Evolutionary conservation across 2,329 filamentous ascomycete species (phyloP), one percentile per base, ranked within the genome.

Genomic region (Xylaria arbuscula): DNA sequence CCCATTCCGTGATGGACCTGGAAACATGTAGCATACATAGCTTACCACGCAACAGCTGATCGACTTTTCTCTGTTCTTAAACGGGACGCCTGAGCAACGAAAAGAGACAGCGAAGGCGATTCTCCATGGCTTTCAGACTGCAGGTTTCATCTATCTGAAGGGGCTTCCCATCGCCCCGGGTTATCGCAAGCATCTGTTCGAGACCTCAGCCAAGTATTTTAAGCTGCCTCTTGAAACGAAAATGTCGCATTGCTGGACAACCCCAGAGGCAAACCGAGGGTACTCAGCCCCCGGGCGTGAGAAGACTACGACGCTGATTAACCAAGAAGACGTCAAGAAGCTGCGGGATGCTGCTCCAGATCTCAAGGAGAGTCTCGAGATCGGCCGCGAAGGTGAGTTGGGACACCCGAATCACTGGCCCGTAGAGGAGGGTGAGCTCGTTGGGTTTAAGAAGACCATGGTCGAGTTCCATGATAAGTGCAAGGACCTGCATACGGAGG

Each of bases 111-210:
- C 93, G 24, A 81, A 88, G 62, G 88, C 91, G 48, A 90, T 97
- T 73, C 89, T 95, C 13, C 78, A 89, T 62, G 94, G 93, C 50
- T 97, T 98, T 83, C 92, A 94, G 75, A 90, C 87, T 1, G 92
- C 94, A 2, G 94, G 94, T 66, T 97, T 98, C 83, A 88, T 98
- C 76, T 97, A 97, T 81, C 88, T 97, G 47, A 90, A 90, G 74
- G 92, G 95, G 79, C 90, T 95, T 72, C 88, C 91, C 48, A 91
- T 97, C 68, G 81, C 89, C 0, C 75, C 86, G 3, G 81, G 86
- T 9, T 85, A 86, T 10, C 82, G 93, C 13, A 79, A 86, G 67
- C 80, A 85, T 66, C 86, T 91, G 68, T 97, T 96, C 78, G 78
- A 83, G 70, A 84, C 86, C 65, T 94, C 92, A 5, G 89, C 90